These are phyloP conservation scores for Leishmania gerbilli DNA, from an alignment of 208 protist genomes.

Conservation along the genomic window DNA sequence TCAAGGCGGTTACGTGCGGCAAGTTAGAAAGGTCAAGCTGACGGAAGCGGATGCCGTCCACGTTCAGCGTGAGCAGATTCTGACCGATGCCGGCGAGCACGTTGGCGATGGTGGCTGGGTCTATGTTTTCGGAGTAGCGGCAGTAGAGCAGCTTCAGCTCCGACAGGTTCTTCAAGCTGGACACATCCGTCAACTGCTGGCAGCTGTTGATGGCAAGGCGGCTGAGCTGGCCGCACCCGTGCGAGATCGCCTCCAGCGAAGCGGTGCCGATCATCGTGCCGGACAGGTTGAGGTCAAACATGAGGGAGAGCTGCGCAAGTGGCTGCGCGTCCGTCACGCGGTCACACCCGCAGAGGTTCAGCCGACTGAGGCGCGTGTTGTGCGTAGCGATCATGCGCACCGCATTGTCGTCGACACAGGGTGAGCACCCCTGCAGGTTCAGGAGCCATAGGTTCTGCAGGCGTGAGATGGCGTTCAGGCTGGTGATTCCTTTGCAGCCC, in stretches of 20 bases:
- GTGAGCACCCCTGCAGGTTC: constrained; percentile 68
- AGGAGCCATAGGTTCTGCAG: constrained; percentile 70
- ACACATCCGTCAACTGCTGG: constrained; percentile 48
- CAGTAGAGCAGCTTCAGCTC: constrained; percentile 80
- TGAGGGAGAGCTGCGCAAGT: constrained; percentile 50
- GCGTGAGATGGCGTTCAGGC: constrained; percentile 45
- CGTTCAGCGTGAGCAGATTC: constrained; percentile 67
- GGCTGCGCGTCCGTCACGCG: constrained; percentile 54
- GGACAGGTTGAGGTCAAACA: constrained; percentile 75
- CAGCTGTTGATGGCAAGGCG: constrained; percentile 81
- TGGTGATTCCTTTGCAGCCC: constrained; percentile 64
- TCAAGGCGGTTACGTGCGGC: constrained; percentile 38
- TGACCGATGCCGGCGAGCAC: constrained; percentile 52
- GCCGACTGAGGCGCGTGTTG: constrained; percentile 66
- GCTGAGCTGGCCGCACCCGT: constrained; percentile 60
- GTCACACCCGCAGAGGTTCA: constrained; percentile 76
- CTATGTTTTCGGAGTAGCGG: constrained; percentile 74
- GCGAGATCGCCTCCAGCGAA: constrained; percentile 52
- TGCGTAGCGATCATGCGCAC: constrained; percentile 57
- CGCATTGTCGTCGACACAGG: constrained; percentile 53
- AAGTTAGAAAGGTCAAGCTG: constrained; percentile 37
- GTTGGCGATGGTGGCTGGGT: constrained; percentile 37
- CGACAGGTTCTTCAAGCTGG: constrained; percentile 42
- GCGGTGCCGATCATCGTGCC: constrained; percentile 52
- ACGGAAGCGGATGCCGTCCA: constrained; percentile 64